A percentile compares a stretch with the other conserved stretches of the same genome.
phyloP scores from a whole-genome alignment of 352 stramenopile species.

The Pythium volutum region DNA sequence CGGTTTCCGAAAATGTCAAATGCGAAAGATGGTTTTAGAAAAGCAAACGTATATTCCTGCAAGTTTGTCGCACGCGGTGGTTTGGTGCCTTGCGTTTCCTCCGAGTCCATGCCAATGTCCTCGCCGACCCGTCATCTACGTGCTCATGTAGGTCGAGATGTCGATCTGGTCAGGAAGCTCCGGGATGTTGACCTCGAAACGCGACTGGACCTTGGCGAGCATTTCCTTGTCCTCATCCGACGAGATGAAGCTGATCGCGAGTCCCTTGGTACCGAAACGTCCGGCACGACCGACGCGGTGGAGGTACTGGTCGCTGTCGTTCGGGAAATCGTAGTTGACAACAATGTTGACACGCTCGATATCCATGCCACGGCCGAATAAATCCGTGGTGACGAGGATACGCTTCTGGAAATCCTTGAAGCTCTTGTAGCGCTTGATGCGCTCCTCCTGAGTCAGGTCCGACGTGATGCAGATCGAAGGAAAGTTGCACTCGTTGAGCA shows the following conservation, averaged over 20 bases:
- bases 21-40: conserved; percentile 6
- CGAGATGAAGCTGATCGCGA: conserved; percentile 99
- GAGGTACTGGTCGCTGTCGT: conserved; percentile 98
- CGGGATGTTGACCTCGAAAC: conserved; percentile 99
- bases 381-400: conserved; percentile 99
- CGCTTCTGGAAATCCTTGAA: conserved; percentile 99
- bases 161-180: conserved; percentile 99
- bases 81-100: conserved; percentile 8
- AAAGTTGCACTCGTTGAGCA: conserved; percentile 99
- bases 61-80: neutral
- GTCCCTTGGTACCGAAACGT: conserved; percentile 99
- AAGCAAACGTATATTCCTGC: conserved; percentile 27
- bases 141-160: conserved; percentile 97
- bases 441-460: conserved; percentile 97
- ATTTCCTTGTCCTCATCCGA: conserved; percentile 97
- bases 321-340: conserved; percentile 99
- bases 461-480: conserved; percentile 99
- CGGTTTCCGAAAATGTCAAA: neutral
- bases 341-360: conserved; percentile 99
- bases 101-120: too few relatives aligned
- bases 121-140: conserved; percentile 34
- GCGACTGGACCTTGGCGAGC: conserved; percentile 97
- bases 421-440: conserved; percentile 98
- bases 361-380: conserved; percentile 99
- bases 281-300: conserved; percentile 98